Evolutionary conservation across 2,329 filamentous ascomycete genomes (phyloP).

Genomic region (Aspergillus ochraceoroseus): DNA sequence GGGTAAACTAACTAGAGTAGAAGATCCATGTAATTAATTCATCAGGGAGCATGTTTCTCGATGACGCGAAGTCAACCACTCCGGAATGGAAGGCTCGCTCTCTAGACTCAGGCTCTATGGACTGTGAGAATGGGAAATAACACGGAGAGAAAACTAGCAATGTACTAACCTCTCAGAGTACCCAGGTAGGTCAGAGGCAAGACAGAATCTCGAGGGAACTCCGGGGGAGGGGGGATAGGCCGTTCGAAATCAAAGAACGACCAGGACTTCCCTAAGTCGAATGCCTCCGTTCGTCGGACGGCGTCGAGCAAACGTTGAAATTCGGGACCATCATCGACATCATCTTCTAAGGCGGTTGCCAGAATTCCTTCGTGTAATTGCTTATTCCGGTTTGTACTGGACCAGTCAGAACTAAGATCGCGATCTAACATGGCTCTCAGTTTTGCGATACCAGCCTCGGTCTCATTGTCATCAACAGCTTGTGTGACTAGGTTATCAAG

Average conservation of each 20-base stretch:
- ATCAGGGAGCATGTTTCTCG: slow-evolving; percentile 52
- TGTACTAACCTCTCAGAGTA: slow-evolving; percentile 32
- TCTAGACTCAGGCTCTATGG: slow-evolving; percentile 47
- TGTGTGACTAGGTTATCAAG: slow-evolving; percentile 59
- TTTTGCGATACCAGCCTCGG: slow-evolving; percentile 49
- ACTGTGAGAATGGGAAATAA: slow-evolving; percentile 14
- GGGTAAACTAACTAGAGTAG: slow-evolving; percentile 28
- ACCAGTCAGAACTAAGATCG: not conserved
- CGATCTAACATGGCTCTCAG: slow-evolving; percentile 27
- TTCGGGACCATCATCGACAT: slow-evolving; percentile 42
- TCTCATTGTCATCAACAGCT: slow-evolving; percentile 55
- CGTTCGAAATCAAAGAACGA: slow-evolving; percentile 50
- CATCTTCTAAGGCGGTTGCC: slow-evolving; percentile 42
- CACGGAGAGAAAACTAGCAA: not conserved
- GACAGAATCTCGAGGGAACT: slow-evolving; percentile 37
- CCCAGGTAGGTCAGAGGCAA: slow-evolving; percentile 28
- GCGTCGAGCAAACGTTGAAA: slow-evolving; percentile 52
- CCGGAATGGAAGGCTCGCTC: slow-evolving; percentile 60
- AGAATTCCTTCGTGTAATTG: slow-evolving; percentile 40
- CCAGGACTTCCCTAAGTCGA: slow-evolving; percentile 51
- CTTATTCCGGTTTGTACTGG: slow-evolving; percentile 8
- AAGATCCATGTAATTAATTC: slow-evolving; percentile 63
- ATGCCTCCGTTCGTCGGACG: slow-evolving; percentile 57
- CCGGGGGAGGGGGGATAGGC: slow-evolving; percentile 20
- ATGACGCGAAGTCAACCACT: slow-evolving; percentile 53